Evolutionary conservation across 768 basidiomycete genomes (phyloP).

Genomic region (Mrakia gelida): DNA sequence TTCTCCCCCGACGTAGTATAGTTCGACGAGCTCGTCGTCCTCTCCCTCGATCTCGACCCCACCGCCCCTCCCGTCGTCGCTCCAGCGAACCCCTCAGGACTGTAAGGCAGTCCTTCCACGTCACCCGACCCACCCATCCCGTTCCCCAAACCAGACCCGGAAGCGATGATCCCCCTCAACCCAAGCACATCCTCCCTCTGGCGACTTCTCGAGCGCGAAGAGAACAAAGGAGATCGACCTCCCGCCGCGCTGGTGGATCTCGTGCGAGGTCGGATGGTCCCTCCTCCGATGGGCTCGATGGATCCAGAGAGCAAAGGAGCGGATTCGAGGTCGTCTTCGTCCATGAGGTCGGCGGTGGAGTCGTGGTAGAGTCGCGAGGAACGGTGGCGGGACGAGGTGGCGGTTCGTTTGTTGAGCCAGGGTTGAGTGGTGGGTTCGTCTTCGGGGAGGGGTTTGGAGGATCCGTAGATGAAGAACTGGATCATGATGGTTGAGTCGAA

Average conservation of each 20-base stretch:
- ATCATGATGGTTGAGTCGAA: slow-evolving; percentile 89
- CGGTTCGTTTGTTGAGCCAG: slow-evolving; percentile 13
- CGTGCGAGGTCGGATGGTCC: neutral
- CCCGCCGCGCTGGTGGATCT: neutral
- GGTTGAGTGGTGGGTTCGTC: slow-evolving; percentile 11
- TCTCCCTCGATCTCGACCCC: neutral
- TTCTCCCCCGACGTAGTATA: neutral
- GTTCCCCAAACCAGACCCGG: too few species aligned
- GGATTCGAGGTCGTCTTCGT: neutral
- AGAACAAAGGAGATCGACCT: neutral
- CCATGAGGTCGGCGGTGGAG: neutral
- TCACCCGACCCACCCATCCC: neutral
- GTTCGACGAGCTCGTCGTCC: neutral
- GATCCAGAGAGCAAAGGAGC: neutral
- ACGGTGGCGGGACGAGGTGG: neutral
- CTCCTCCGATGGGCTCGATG: neutral
- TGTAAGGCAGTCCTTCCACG: slow-evolving; percentile 7
- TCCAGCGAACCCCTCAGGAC: neutral
- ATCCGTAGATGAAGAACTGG: slow-evolving; percentile 71
- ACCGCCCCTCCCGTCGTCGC: neutral
- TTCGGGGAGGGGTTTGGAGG: neutral
- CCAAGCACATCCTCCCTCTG: neutral
- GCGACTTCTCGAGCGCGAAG: slow-evolving; percentile 1
- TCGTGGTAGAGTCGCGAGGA: neutral
- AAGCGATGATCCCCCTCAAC: slow-evolving; percentile 6